Conservation (phyloP, 208 protist species). For the Leptomonas pyrrhocoris region DNA sequence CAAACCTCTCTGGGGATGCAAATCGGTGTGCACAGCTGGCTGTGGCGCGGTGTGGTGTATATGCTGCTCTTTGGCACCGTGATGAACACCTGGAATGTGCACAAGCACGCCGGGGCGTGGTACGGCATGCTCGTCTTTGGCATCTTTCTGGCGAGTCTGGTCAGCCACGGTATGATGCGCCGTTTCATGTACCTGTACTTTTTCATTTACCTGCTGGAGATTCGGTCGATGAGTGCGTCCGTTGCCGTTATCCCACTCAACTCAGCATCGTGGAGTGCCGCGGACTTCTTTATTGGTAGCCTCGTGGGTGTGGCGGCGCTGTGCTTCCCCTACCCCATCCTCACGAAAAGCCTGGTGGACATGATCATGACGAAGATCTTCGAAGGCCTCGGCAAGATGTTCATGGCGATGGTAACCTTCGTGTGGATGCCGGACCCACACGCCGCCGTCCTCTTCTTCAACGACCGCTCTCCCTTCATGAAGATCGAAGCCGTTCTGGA, state of each 20-base stretch:
- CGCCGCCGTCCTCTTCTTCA: conserved; percentile 44
- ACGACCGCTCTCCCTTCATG: conserved; percentile 33
- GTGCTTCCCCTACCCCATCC: conserved; percentile 37
- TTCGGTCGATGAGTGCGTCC: conserved; percentile 26
- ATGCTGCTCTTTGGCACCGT: conserved; percentile 21
- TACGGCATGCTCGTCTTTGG: conserved; percentile 31
- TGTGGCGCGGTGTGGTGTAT: conserved; percentile 31
- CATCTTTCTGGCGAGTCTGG: conserved; percentile 27
- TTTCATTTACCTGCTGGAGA: conserved; percentile 46
- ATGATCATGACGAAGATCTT: conserved; percentile 36
- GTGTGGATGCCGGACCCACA: conserved; percentile 35
- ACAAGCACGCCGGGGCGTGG: conserved; percentile 28
- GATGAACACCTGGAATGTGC: conserved; percentile 21
- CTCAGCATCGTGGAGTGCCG: conserved; percentile 29
- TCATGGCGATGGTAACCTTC: conserved; percentile 39
- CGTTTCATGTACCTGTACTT: conserved; percentile 45
- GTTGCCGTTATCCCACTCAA: conserved; percentile 20
- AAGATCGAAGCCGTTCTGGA: conserved; percentile 36
- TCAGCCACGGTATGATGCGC: conserved; percentile 34
- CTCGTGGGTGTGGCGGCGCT: conserved; percentile 28
- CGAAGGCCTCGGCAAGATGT: conserved; percentile 29
- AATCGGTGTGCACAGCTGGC: conserved; percentile 39
- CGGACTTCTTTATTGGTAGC: conserved; percentile 39
- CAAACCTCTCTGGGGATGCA: conserved; percentile 35
- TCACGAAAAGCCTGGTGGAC: conserved; percentile 32